These are phyloP conservation scores for Ustilago bromivora DNA, from an alignment of 1,284 basidiomycete genomes.

Conservation along the genomic window DNA sequence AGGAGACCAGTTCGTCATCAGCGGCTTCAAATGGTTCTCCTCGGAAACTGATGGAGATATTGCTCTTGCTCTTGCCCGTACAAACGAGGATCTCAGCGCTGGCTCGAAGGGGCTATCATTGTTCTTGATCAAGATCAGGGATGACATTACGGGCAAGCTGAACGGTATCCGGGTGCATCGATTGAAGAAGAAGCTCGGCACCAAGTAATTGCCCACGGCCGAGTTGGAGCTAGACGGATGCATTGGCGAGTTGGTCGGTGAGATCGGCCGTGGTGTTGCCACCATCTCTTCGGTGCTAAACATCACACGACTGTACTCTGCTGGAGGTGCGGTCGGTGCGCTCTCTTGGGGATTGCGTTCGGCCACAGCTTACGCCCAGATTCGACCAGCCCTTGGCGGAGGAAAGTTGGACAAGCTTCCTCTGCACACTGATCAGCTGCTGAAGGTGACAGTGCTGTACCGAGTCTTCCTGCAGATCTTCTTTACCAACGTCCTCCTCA, in stretches of 20 bases:
- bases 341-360: constrained; percentile 53
- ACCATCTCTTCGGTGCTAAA: constrained; percentile 75
- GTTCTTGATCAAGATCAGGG: constrained; percentile 66
- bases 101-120: constrained; percentile 75
- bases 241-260: constrained; percentile 78
- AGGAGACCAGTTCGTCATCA: constrained; percentile 41
- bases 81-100: constrained; percentile 61
- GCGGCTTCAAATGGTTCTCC: constrained; percentile 76
- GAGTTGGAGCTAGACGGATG: constrained; percentile 78
- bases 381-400: constrained; percentile 74
- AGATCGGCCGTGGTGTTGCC: constrained; percentile 77
- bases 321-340: constrained; percentile 37
- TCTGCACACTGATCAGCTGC: constrained; percentile 68
- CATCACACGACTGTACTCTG: constrained; percentile 73
- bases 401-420: constrained; percentile 73
- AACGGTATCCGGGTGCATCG: constrained; percentile 81
- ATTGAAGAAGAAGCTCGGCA: constrained; percentile 82
- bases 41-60: constrained; percentile 82
- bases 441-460: constrained; percentile 74
- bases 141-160: constrained; percentile 67
- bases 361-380: constrained; percentile 39
- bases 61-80: constrained; percentile 79
- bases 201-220: constrained; percentile 80
- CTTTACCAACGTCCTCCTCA: constrained; percentile 93
- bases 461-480: constrained; percentile 78